These are phyloP conservation scores for Xylariaceae sp. DNA, from an alignment of 2,329 filamentous ascomycete species.

Conservation along the genomic window DNA sequence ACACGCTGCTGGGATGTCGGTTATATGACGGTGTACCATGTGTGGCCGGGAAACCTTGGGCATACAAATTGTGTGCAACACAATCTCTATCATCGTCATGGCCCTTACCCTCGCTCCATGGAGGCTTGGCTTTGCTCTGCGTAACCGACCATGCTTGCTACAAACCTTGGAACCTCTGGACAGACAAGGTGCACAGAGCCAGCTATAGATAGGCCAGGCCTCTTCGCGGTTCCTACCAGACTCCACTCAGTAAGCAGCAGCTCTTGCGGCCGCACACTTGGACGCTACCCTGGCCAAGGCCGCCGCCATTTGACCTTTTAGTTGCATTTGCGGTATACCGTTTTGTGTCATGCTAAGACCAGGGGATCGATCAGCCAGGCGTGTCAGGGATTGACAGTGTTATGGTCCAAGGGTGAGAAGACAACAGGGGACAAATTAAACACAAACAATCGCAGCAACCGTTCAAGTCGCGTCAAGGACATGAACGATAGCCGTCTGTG, in stretches of 20 bases:
- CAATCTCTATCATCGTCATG: constrained; percentile 12
- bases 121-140: constrained; percentile 9
- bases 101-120: constrained; percentile 9
- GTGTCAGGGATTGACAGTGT: no score
- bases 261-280: constrained; percentile 13
- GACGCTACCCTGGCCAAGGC: constrained; percentile 10
- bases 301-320: no score
- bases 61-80: constrained; percentile 17
- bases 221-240: constrained; percentile 8
- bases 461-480: no score
- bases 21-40: no score
- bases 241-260: constrained; percentile 15
- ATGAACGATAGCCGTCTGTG: no score
- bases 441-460: background rate
- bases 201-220: constrained; percentile 10
- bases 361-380: no score
- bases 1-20: no score
- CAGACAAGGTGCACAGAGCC: no score
- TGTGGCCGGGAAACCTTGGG: no score
- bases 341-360: constrained; percentile 8
- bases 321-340: no score
- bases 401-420: no score
- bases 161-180: constrained; percentile 8
- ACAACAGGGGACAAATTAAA: no score
- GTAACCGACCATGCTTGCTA: constrained; percentile 18